These are phyloP conservation scores for Ochetophila trinervis DNA, from an alignment of 306 rosid species.

Conservation along the genomic window DNA sequence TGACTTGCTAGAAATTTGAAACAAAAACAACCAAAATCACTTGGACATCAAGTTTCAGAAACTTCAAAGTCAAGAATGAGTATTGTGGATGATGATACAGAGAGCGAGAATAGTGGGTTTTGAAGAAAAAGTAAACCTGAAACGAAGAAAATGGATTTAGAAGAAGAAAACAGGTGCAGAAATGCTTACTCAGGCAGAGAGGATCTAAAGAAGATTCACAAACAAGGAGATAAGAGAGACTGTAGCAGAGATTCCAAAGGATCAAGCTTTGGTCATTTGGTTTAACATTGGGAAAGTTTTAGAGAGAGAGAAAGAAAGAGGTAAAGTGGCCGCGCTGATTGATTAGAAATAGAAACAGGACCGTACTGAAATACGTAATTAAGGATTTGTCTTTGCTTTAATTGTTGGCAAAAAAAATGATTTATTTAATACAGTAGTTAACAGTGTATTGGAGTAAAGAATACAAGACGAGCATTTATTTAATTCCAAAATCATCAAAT, in stretches of 20 bases:
- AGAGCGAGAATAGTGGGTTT: no score
- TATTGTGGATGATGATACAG: no score
- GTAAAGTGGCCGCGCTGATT: neutral
- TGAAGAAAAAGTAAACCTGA: neutral
- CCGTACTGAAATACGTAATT: slow-evolving; percentile 16
- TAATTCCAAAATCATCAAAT: no score
- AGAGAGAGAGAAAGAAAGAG: slow-evolving; percentile 15
- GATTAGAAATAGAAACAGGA: slow-evolving; percentile 2
- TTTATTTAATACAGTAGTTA: no score
- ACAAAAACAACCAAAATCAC: slow-evolving; percentile 11
- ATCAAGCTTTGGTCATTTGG: neutral
- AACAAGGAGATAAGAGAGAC: slow-evolving; percentile 6
- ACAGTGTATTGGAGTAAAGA: no score
- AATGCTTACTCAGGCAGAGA: slow-evolving; percentile 19
- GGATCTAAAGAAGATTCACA: slow-evolving; percentile 39
- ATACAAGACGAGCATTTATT: neutral
- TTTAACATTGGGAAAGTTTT: slow-evolving; percentile 8
- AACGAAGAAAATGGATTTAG: neutral
- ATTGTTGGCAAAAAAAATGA: slow-evolving; percentile 25
- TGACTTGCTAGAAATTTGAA: slow-evolving; percentile 29
- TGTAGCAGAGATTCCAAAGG: neutral
- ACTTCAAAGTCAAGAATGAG: no score
- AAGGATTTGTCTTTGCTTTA: slow-evolving; percentile 37
- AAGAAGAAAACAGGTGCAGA: neutral
- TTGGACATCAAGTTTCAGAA: slow-evolving; percentile 8